A percentile compares a stretch with the other conserved stretches of the same genome.
phyloP scores from a whole-genome alignment of 2,329 filamentous ascomycete species.

The Ceratocystis diversiconidia region DNA sequence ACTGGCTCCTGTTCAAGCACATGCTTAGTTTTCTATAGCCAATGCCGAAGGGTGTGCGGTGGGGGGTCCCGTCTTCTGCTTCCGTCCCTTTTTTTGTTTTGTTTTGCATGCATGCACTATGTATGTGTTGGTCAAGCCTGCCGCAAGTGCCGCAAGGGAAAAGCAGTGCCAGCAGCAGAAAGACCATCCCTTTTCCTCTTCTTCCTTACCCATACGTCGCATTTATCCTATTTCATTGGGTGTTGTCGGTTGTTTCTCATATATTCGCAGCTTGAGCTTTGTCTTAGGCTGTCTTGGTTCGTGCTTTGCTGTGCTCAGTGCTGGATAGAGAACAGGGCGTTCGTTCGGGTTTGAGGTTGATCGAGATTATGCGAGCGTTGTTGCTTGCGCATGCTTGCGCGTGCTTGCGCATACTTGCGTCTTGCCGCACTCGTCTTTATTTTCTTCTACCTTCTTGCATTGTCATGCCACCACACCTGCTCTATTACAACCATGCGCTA shows the following conservation, averaged over 20 bases:
- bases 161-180: neutral
- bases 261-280: neutral
- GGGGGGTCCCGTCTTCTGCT: neutral
- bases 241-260: neutral
- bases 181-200: neutral
- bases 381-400: neutral
- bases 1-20: too few species aligned
- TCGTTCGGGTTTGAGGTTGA: neutral
- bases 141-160: too few species aligned
- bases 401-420: neutral
- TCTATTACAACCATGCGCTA: neutral
- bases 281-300: neutral
- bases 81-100: neutral
- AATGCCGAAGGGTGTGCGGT: neutral
- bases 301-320: too few species aligned
- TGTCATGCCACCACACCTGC: neutral
- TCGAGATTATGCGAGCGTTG: neutral
- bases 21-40: neutral
- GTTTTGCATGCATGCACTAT: neutral
- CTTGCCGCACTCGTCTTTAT: neutral
- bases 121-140: neutral
- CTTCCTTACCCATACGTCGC: neutral
- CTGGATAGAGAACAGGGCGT: too few species aligned
- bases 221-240: neutral
- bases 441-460: neutral